Evolutionary conservation across 192 early-diverging fungal genomes (phyloP).

Genomic region (Rhizoclosmatium globosum): DNA sequence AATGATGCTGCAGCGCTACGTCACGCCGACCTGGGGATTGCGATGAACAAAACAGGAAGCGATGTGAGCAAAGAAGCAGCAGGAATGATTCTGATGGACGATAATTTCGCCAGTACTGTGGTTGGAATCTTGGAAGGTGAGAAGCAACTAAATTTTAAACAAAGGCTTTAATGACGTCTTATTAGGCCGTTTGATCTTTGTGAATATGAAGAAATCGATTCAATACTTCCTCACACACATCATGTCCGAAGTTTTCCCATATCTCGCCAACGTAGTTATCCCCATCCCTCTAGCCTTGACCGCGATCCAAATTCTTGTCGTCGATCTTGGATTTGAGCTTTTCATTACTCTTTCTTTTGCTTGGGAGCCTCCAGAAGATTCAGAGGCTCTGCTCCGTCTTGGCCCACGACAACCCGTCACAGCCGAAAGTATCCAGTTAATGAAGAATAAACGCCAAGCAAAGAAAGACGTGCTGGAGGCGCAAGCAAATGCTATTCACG

Average conservation of each 20-base stretch:
- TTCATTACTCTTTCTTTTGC: conserved; percentile 88
- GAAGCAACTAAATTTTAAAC: neutral
- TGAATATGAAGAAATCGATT: conserved; percentile 92
- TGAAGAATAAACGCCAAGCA: conserved; percentile 35
- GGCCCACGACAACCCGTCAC: conserved; percentile 90
- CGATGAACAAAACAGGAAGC: conserved; percentile 95
- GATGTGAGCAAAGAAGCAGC: conserved; percentile 91
- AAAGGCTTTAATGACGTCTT: too few species aligned
- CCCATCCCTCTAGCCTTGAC: conserved; percentile 89
- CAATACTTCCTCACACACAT: conserved; percentile 91
- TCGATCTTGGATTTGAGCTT: conserved; percentile 96
- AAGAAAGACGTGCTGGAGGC: conserved; percentile 23
- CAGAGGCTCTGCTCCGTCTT: conserved; percentile 77
- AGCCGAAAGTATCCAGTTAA: conserved; percentile 41
- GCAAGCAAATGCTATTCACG: conserved; percentile 24
- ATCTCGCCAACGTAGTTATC: conserved; percentile 87
- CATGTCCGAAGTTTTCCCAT: conserved; percentile 87
- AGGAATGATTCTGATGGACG: conserved; percentile 95
- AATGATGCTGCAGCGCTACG: conserved; percentile 95
- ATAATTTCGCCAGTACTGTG: conserved; percentile 95
- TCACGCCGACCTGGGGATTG: conserved; percentile 95
- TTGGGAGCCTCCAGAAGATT: conserved; percentile 85
- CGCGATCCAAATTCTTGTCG: conserved; percentile 88
- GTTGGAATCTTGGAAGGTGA: conserved; percentile 89
- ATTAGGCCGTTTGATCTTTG: conserved; percentile 79